Evolutionary conservation across 768 basidiomycete species (phyloP), one percentile per base, ranked within the genome.

Genomic region (Termitomyces sp.): DNA sequence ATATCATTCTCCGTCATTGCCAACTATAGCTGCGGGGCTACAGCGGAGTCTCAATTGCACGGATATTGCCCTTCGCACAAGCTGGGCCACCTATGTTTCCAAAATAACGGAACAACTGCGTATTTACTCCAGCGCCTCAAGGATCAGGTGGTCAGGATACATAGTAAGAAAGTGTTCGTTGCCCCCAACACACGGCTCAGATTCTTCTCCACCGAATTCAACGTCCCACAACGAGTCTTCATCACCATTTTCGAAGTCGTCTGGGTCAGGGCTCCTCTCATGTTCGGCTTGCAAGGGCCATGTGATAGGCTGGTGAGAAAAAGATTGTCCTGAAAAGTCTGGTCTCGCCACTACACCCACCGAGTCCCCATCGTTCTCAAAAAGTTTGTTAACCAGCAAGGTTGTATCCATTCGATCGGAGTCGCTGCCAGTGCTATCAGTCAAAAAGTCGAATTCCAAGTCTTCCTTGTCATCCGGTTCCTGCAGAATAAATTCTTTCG

Each of bases 1-100:
- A 45, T 57, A 47, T 64, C 55, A 64, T 46, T 64, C 56, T 59
- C 61, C 59, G 47, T 52, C 58, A 30, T 22, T 35, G 22, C 50
- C 40, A 51, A 49, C 44, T 57, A 60, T 65, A 66, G 54, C 55
- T 60, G 72, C 71, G 70, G 65, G 62, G 63, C 67, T 68, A 61
- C 49, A 56, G 63, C 72, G 71, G 70, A 69, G 66, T 64, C 63
- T 22, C 20, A 67, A 68, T 55, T 45, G 5, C 33, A 46, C 59
- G 59, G 62, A 52, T 45, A 59, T 50, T 57, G 49, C 62, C 62
- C 18, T 43, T 16, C 24, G n/a, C 36, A 14, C 13, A 5, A 14
- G 3, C 14, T 18, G 5, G 1, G 14, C 40, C 32, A 41, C 45
- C 40, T 59, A 50, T 52, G 36, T 59, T 57, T 57, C 61, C 58